Percentiles rank a stretch among this genome's conserved stretches.
These are phyloP conservation scores for Acanthamoeba polyphaga DNA, from an alignment of 208 protist genomes.

Conservation along the genomic window DNA sequence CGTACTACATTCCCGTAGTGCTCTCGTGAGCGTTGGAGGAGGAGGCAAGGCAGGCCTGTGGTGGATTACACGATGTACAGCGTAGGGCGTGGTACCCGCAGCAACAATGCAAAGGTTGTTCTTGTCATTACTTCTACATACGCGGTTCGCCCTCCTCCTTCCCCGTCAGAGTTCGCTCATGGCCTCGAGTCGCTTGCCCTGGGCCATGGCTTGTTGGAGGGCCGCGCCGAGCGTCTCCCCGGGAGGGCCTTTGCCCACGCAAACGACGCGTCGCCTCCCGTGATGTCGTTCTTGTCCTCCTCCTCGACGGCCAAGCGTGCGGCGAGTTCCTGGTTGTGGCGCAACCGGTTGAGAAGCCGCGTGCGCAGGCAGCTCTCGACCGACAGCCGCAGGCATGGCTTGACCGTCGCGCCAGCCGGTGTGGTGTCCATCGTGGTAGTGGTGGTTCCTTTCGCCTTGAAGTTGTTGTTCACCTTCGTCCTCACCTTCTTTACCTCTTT, in stretches of 20 bases:
- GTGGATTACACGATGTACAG: background rate
- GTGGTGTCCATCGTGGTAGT: no score
- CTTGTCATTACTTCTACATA: background rate
- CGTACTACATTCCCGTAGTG: slow-evolving; percentile 48
- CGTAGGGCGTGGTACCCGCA: background rate
- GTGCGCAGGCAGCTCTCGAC: background rate
- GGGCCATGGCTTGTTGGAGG: background rate
- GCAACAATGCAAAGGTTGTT: no score
- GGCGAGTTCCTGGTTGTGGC: background rate
- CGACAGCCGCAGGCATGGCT: background rate
- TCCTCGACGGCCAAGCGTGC: background rate
- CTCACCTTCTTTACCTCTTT: background rate
- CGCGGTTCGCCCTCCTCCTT: no score
- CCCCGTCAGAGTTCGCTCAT: background rate
- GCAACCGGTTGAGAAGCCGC: background rate
- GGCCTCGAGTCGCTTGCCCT: background rate
- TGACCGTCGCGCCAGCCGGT: background rate
- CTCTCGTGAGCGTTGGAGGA: background rate
- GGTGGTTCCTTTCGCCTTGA: background rate
- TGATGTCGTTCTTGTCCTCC: background rate
- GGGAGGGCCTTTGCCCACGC: background rate
- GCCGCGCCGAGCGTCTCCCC: background rate
- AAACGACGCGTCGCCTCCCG: background rate
- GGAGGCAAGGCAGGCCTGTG: background rate
- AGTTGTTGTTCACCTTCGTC: background rate